Conservation (phyloP, 2,329 filamentous ascomycete species). For the Botryotinia convoluta region DNA sequence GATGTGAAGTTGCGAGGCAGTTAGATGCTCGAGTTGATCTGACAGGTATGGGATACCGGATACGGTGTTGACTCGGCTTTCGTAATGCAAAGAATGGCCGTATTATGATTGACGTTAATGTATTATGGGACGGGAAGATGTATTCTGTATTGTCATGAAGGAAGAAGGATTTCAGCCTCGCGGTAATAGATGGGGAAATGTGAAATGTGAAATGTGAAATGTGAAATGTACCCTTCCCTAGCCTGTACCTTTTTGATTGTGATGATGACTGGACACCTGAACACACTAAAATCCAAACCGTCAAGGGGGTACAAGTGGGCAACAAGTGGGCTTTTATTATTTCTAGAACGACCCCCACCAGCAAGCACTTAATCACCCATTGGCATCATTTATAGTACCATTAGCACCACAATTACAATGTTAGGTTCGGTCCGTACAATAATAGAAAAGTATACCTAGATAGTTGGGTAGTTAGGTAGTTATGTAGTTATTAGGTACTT, state of each 20-base stretch:
- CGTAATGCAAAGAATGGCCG: neutral
- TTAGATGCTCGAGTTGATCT: neutral
- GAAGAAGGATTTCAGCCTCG: conserved; percentile 2
- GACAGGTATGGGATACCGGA: neutral
- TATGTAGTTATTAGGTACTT: neutral
- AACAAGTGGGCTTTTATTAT: neutral
- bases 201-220: neutral
- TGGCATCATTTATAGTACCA: neutral
- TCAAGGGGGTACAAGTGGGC: neutral
- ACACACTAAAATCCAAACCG: neutral
- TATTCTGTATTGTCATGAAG: neutral
- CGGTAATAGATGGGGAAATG: neutral
- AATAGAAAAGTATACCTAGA: neutral
- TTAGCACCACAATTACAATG: neutral
- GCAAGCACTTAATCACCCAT: neutral
- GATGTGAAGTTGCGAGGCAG: neutral
- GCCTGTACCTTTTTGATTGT: neutral
- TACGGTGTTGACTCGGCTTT: neutral
- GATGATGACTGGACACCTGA: neutral
- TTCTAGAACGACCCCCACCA: neutral
- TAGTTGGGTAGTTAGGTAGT: neutral
- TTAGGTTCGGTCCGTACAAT: neutral
- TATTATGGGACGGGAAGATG: neutral
- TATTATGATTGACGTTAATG: neutral
- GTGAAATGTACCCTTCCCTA: too few species aligned